A percentile compares a stretch with the other conserved stretches of the same genome.
phyloP scores from a whole-genome alignment of 768 basidiomycete genomes.

The Lactifluus subvellereus region DNA sequence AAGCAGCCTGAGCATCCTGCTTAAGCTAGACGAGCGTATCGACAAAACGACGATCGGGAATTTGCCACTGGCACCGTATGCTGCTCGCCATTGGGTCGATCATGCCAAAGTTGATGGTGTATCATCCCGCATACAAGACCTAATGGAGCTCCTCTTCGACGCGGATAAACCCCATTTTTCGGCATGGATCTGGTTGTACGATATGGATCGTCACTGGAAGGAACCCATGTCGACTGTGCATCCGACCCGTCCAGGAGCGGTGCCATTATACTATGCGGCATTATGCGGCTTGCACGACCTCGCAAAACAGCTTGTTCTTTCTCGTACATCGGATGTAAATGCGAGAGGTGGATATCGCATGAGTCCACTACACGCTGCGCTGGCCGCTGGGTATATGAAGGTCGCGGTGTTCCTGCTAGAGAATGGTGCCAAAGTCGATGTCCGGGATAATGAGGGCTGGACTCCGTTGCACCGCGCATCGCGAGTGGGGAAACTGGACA shows the following conservation, averaged over 20 bases:
- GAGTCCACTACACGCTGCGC: neutral
- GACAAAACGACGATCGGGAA: neutral
- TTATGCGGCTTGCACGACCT: neutral
- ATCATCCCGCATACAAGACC: neutral
- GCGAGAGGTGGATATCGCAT: neutral
- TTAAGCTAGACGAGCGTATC: neutral
- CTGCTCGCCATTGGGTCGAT: constrained; percentile 5
- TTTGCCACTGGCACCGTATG: neutral
- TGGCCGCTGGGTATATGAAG: neutral
- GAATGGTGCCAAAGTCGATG: neutral
- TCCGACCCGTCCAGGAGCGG: neutral
- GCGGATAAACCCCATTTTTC: neutral
- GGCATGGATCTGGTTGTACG: constrained; percentile 8
- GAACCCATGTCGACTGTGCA: neutral
- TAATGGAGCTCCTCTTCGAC: constrained; percentile 1
- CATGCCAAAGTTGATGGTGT: neutral
- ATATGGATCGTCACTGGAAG: neutral
- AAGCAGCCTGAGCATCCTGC: neutral
- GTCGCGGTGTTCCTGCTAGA: neutral
- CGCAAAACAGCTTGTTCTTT: neutral
- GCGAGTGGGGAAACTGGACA: neutral
- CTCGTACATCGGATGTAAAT: neutral
- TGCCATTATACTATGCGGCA: constrained; percentile 5
- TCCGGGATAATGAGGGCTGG: neutral
- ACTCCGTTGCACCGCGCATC: neutral